Evolutionary conservation across 2,329 filamentous ascomycete genomes (phyloP), one percentile per base, ranked within the genome.

Genomic region (Trematosphaeria pertusa): DNA sequence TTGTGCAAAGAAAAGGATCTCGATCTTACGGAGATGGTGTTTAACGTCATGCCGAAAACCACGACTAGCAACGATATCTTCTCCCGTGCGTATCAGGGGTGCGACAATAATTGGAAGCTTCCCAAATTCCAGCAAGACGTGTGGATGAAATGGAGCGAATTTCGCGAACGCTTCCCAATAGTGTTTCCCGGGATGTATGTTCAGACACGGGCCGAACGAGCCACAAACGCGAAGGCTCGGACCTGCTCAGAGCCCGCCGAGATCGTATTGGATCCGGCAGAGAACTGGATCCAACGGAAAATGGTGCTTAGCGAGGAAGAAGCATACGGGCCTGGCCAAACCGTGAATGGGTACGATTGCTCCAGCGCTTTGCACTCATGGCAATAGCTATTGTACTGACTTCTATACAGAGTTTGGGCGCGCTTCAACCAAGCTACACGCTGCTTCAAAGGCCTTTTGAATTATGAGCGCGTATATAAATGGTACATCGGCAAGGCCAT

Each of bases 381-480:
- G 5, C 10, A 21, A 5, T n/a, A n/a, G 5, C 11, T 11, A 11
- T 3, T 14, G 32, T 11, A 10, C 36, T 34, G 30, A 20, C 49
- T 51, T 2, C 50, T n/a, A 6, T 19, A 4, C 24, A 79, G 79
- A 3, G 75, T 78, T 5, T 82, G 79, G 79, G 78, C 79, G 5
- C 75, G 74, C n/a, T 91, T 91, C 68, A 88, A 88, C 54, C 79
- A 81, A 37, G 79, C 85, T 3, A 89, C 87, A 3, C 79, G 85
- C 38, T 86, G 87, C 74, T 88, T 89, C 79, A 89, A 89, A 62
- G 87, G 87, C 0, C 74, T 89, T 0, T 80, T 88, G 59, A 87
- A 86, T 62, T 88, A 88, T 56, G 79, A 84, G 61, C 77, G 74
- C 3, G 84, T 85, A 3, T 88, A 85, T 61, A 73, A 75, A 36